Conservation (phyloP, 768 basidiomycete genomes). For the Lentinus brumalis region DNA sequence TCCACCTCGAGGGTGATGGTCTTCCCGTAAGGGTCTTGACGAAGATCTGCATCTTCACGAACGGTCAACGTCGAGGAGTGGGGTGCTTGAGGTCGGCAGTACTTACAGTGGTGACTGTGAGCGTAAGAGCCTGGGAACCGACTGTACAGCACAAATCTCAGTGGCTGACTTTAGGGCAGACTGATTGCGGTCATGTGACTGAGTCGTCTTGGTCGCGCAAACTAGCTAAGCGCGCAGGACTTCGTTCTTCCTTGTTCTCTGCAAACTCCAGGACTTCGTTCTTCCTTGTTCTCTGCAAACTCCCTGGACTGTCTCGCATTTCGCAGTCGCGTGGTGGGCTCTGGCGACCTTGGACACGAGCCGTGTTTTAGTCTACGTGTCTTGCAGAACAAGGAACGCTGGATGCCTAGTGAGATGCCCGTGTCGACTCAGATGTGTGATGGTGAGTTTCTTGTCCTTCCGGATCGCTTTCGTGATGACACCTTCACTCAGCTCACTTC, state of each 20-base stretch:
- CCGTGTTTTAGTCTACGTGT: too few species aligned
- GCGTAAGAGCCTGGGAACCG: constrained; percentile 29
- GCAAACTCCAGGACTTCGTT: too few species aligned
- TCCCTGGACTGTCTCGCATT: not conserved
- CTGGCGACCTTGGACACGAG: too few species aligned
- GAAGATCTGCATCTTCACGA: constrained; percentile 57
- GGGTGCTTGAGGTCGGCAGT: constrained; percentile 20
- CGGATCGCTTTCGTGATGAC: constrained; percentile 28
- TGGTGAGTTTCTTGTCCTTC: constrained; percentile 1
- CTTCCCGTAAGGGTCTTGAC: constrained; percentile 92
- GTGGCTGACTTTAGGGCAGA: constrained; percentile 35
- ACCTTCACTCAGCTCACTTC: constrained; percentile 66
- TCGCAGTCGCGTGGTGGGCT: not conserved
- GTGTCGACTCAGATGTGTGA: not conserved
- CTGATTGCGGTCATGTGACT: constrained; percentile 2
- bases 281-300: not conserved
- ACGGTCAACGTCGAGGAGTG: constrained; percentile 21
- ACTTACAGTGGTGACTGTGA: constrained; percentile 27
- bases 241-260: not conserved
- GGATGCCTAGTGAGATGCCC: too few species aligned
- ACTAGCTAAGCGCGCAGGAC: not conserved
- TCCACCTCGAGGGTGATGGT: constrained; percentile 99
- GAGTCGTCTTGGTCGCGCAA: not conserved
- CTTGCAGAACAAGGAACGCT: too few species aligned
- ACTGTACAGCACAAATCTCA: constrained; percentile 30